Conservation (phyloP, 2,329 filamentous ascomycete genomes). For the Zymoseptoria brevis region DNA sequence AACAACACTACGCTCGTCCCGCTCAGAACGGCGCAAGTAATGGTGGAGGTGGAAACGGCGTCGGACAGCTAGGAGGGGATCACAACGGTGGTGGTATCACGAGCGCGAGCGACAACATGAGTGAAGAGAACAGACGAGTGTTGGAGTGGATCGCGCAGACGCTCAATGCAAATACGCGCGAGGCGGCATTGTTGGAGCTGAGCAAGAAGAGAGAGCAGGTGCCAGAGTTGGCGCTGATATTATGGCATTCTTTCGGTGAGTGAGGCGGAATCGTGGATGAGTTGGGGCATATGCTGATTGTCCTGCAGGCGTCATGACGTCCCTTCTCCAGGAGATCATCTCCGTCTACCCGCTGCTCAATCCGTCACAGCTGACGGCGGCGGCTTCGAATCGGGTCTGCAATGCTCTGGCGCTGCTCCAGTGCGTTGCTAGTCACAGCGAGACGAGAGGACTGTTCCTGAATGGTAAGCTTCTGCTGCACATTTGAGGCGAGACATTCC, state of each 20-base stretch:
- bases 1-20: conserved; percentile 29
- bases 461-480: conserved; percentile 56
- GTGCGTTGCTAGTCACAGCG: conserved; percentile 94
- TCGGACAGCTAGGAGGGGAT: conserved; percentile 20
- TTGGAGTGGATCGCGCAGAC: conserved; percentile 88
- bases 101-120: conserved; percentile 30
- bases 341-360: conserved; percentile 96
- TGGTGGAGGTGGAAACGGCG: conserved; percentile 30
- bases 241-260: conserved; percentile 98
- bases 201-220: conserved; percentile 99
- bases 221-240: conserved; percentile 85
- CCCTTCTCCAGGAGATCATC: conserved; percentile 94
- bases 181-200: conserved; percentile 84
- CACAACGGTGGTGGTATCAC: conserved; percentile 26
- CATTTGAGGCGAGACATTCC: neutral
- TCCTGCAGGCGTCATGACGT: conserved; percentile 84
- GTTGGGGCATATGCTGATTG: conserved; percentile 8
- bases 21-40: conserved; percentile 30
- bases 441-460: conserved; percentile 86
- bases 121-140: conserved; percentile 85
- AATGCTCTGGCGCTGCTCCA: conserved; percentile 93
- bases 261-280: conserved; percentile 12
- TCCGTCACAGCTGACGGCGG: conserved; percentile 90
- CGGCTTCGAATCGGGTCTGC: conserved; percentile 95
- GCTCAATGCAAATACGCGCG: conserved; percentile 76